Base-by-base conservation (phyloP, 768 basidiomycete species). In the Trametes sanguinea region DNA sequence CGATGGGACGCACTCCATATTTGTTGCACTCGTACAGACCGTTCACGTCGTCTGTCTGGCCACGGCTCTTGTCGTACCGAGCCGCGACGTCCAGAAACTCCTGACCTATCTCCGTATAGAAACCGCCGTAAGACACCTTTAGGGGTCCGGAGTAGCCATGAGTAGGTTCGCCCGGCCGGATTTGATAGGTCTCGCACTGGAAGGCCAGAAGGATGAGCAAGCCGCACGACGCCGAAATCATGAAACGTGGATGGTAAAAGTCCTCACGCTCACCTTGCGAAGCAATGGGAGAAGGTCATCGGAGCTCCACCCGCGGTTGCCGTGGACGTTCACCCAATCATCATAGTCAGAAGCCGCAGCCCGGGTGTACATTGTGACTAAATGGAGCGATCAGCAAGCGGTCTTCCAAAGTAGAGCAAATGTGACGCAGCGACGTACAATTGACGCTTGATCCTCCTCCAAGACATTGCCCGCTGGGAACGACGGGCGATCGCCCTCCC, bases 361-460 rank as follows among this genome's bases (percentile, higher is more conserved):
- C 30, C 88, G 80, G 1, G 79, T 81, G 62, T 87, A 88, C 76
- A 83, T 76, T 65, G 78, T 76, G 67, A 74, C 79, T 63, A 35
- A 1, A 22, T 22, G 22, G 22, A 22, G 22, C 22, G 22, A 22
- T 22, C 22, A 22, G 22, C 22, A 22, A 22, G 22, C 22, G 22
- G 22, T 22, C 22, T 22, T 22, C 22, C 22, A 22, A 22, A 22
- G 22, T 22, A 22, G 22, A 22, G 22, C 22, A 22, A 22, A 22
- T 22, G 22, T 22, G 22, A 22, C 22, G 32, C 14, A 9, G 16
- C 6, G 29, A 65, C 66, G 16, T 55, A 86, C 86, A 85, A 66
- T 88, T 89, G 16, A 88, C 79, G 54, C 76, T 74, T 0, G 85
- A 86, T 0, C 86, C 87, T 5, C 87, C 88, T 3, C 88, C 87